phyloP scores from a whole-genome alignment of 352 stramenopile species.

The Aphanomyces euteiches region DNA sequence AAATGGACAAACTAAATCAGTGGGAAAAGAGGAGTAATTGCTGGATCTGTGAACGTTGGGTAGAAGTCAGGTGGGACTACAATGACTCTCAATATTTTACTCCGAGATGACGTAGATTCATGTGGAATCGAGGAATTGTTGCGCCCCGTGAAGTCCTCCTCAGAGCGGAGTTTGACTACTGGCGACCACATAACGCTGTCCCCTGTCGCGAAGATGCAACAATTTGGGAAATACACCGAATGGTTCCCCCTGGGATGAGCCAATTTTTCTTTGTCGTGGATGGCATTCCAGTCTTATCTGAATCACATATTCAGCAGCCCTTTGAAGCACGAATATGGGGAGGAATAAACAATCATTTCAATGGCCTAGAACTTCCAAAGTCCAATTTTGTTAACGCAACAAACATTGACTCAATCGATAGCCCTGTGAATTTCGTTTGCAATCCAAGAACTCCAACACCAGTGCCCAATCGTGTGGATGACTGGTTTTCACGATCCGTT shows the following conservation, averaged over 20 bases:
- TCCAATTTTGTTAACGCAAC: slow-evolving; percentile 17
- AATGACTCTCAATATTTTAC: not conserved
- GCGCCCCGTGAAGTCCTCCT: slow-evolving; percentile 11
- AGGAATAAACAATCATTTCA: slow-evolving; percentile 10
- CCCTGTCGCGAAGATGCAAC: slow-evolving; percentile 8
- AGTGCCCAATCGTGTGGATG: slow-evolving; percentile 3
- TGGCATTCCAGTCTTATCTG: slow-evolving; percentile 1
- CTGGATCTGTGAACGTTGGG: slow-evolving; percentile 28
- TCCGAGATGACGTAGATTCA: slow-evolving; percentile 3
- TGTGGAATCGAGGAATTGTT: slow-evolving; percentile 2
- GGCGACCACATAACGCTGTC: slow-evolving; percentile 13
- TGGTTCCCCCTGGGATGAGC: slow-evolving; percentile 20
- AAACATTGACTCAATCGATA: not conserved
- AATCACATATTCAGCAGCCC: not conserved
- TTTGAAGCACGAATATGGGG: slow-evolving; percentile 27
- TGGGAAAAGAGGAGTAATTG: slow-evolving; percentile 28
- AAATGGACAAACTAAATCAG: not conserved
- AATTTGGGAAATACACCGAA: slow-evolving; percentile 23
- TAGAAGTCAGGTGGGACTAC: slow-evolving; percentile 1
- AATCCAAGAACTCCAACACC: slow-evolving; percentile 7
- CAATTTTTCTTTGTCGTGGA: slow-evolving; percentile 30
- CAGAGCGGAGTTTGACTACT: slow-evolving; percentile 28
- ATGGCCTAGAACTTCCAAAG: not conserved
- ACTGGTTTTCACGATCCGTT: slow-evolving; percentile 28
- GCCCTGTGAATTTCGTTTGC: not conserved